Percentiles rank a stretch among this genome's conserved stretches.
Evolutionary conservation across 148 eudicot genomes (phyloP).

Genomic region (Chenopodium berlandieri): DNA sequence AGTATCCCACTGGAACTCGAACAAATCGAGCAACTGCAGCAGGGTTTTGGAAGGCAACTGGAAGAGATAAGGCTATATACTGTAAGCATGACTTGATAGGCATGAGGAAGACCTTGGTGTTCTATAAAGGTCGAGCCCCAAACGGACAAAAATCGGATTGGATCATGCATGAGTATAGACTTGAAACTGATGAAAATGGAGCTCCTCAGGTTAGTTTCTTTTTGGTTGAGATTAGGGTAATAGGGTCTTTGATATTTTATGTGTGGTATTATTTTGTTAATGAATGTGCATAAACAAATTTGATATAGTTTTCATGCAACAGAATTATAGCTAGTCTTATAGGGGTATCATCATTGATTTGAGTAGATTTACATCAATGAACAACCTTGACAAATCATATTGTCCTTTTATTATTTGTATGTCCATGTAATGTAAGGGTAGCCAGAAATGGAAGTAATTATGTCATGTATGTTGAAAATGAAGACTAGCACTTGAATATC

Average conservation of each 20-base stretch:
- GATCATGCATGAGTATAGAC: slow-evolving; percentile 90
- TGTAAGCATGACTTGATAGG: slow-evolving; percentile 74
- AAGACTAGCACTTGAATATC: too few species aligned
- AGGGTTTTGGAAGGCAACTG: slow-evolving; percentile 93
- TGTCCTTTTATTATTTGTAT: too few species aligned
- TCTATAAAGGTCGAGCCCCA: slow-evolving; percentile 81
- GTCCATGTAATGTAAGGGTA: not conserved
- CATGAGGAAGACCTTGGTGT: slow-evolving; percentile 86
- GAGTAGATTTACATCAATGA: too few species aligned
- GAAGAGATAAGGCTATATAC: slow-evolving; percentile 81
- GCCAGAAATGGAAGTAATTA: not conserved
- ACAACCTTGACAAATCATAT: too few species aligned
- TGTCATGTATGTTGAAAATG: too few species aligned
- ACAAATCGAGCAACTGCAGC: slow-evolving; percentile 85
- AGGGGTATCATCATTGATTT: too few species aligned
- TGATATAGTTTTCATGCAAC: not conserved
- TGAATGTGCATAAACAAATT: not conserved
- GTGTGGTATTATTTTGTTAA: not conserved
- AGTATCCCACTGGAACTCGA: slow-evolving; percentile 85
- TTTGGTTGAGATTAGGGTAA: not conserved
- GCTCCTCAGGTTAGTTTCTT: slow-evolving; percentile 63
- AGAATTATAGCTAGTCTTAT: too few species aligned
- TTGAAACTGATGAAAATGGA: slow-evolving; percentile 77
- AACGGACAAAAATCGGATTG: slow-evolving; percentile 85
- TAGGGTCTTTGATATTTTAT: not conserved